Percentiles rank a stretch among this genome's conserved stretches.
phyloP scores from a whole-genome alignment of 805 yeast species.

The Yarrowia sp. region DNA sequence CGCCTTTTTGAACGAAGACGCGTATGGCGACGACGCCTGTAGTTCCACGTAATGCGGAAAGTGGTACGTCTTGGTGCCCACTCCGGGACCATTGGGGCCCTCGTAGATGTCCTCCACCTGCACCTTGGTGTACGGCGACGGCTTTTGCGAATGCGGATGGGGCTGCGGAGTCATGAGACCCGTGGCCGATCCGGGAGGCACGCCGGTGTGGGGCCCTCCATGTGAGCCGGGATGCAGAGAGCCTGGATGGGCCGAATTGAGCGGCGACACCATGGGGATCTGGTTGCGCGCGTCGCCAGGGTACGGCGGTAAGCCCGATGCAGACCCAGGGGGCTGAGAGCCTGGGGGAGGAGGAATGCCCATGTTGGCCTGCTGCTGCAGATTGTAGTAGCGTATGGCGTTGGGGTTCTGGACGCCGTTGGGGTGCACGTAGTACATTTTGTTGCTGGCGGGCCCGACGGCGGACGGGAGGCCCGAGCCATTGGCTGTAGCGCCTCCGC shows the following conservation, averaged over 20 bases:
- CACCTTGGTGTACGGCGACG: constrained; percentile 26
- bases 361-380: constrained; percentile 20
- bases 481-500: background rate
- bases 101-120: constrained; percentile 25
- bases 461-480: background rate
- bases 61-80: constrained; percentile 17
- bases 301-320: constrained; percentile 2
- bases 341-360: constrained; percentile 14
- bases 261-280: constrained; percentile 13
- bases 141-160: constrained; percentile 19
- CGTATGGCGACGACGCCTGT: constrained; percentile 23
- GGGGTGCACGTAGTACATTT: constrained; percentile 18
- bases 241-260: constrained; percentile 9
- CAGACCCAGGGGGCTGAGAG: constrained; percentile 11
- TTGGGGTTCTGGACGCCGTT: constrained; percentile 24
- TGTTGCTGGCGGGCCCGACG: background rate
- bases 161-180: constrained; percentile 22
- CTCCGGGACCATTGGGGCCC: constrained; percentile 6
- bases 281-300: constrained; percentile 9
- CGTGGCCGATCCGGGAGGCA: constrained; percentile 6
- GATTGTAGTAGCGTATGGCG: constrained; percentile 22
- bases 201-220: background rate
- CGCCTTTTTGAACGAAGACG: constrained; percentile 22
- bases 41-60: constrained; percentile 26
- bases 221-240: constrained; percentile 1